Percentiles rank a stretch among this genome's conserved stretches.
These are phyloP conservation scores for Pisolithus tinctorius DNA, from an alignment of 768 basidiomycete species.

Conservation along the genomic window DNA sequence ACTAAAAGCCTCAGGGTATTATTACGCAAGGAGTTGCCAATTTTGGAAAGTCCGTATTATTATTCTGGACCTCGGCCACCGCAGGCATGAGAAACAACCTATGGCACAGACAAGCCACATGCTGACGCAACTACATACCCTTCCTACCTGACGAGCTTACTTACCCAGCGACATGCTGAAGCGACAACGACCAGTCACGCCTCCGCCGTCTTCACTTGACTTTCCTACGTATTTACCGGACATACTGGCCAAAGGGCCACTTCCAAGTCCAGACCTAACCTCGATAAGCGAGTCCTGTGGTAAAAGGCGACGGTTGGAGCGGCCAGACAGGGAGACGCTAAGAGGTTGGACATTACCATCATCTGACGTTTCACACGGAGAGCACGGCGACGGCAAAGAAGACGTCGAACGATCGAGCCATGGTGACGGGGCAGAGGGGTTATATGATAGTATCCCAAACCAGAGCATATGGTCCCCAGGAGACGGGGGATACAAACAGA, in stretches of 20 bases:
- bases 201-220: slow-evolving; percentile 30
- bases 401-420: slow-evolving; percentile 9
- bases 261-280: slow-evolving; percentile 6
- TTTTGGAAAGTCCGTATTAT: too few relatives aligned
- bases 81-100: background rate
- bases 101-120: background rate
- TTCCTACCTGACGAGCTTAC: slow-evolving; percentile 3
- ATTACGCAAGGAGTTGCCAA: too few relatives aligned
- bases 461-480: slow-evolving; percentile 1
- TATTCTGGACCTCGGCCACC: background rate
- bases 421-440: slow-evolving; percentile 29
- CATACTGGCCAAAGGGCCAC: slow-evolving; percentile 5
- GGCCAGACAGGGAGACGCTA: slow-evolving; percentile 26
- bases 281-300: slow-evolving; percentile 23
- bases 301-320: slow-evolving; percentile 50
- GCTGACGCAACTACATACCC: slow-evolving; percentile 1
- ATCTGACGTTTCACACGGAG: slow-evolving; percentile 7
- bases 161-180: slow-evolving; percentile 41
- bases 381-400: slow-evolving; percentile 24
- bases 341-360: background rate
- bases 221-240: slow-evolving; percentile 16
- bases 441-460: background rate
- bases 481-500: slow-evolving; percentile 43
- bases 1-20: too few relatives aligned
- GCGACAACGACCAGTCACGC: slow-evolving; percentile 42